These are phyloP conservation scores for Prasinococcaceae sp. DNA, from an alignment of 139 green algal genomes.

Conservation along the genomic window DNA sequence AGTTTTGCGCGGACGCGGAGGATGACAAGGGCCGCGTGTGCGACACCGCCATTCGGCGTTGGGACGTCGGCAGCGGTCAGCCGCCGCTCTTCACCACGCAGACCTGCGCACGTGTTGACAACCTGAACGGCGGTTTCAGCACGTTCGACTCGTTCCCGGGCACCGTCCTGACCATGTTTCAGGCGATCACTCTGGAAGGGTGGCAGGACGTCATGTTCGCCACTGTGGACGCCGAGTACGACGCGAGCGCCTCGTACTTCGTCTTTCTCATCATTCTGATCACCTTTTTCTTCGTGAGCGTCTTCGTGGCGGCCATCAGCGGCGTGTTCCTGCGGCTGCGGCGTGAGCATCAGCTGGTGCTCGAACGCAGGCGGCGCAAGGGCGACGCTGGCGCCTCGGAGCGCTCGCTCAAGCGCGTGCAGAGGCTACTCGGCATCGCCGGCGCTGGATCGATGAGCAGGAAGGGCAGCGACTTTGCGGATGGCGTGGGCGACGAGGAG, in stretches of 20 bases:
- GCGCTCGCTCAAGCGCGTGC: too few relatives aligned
- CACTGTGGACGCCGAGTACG: constrained; percentile 7
- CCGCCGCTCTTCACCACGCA: too few relatives aligned
- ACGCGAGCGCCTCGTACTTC: background rate
- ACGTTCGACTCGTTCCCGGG: background rate
- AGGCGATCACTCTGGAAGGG: constrained; percentile 1
- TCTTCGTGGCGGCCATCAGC: constrained; percentile 1
- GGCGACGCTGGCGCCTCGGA: too few relatives aligned
- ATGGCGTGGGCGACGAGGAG: too few relatives aligned
- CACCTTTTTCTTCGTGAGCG: background rate
- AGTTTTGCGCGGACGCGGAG: background rate
- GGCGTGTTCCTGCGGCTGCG: constrained; percentile 3
- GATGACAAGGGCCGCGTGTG: too few relatives aligned
- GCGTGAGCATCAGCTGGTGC: constrained; percentile 3
- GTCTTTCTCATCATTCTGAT: background rate
- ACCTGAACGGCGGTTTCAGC: background rate
- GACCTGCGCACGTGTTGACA: background rate
- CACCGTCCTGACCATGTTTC: constrained; percentile 2
- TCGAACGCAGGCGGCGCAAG: too few relatives aligned
- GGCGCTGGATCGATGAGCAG: too few relatives aligned
- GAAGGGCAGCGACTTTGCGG: too few relatives aligned
- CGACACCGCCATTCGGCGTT: too few relatives aligned
- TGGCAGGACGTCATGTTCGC: constrained; percentile 1
- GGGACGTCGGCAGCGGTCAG: too few relatives aligned
- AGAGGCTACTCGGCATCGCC: too few relatives aligned